Evolutionary conservation across 2,329 filamentous ascomycete species (phyloP), one percentile per base, ranked within the genome.

Genomic region (Metarhizium album): DNA sequence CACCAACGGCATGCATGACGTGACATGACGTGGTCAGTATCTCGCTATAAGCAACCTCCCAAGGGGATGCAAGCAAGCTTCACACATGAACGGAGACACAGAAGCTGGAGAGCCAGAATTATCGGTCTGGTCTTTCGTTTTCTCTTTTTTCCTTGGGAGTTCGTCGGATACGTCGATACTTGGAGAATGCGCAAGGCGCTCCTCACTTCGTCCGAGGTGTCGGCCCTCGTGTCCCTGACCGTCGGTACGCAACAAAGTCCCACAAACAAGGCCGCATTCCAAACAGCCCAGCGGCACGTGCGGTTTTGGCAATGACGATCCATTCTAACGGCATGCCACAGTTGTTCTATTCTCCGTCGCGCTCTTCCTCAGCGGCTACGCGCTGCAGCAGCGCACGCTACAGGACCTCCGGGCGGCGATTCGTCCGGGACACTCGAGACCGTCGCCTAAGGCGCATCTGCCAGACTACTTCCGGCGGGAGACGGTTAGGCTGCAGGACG

Each of bases 351-450:
- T 88, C 68, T 95, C 90, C 3, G 67, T 83, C 37, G 79, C 90
- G 4, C 81, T 96, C 24, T 96, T 96, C 66, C 74, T 95, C 31
- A 89, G 87, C 48, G 90, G 90, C 60, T 95, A 94, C 66, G 79
- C 83, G 3, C 77, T 95, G 49, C 90, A 96, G 62, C 90, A 96
- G 67, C 82, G 88, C 59, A 93, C 89, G 0, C 80, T 95, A 4
- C 79, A 78, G 55, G 84, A 84, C 59, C 76, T 96, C 31, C 86
- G 91, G 60, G 73, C 75, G 51, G 86, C 86, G 18, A 84, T 95
- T 60, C 77, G 76, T 57, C 68, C 68, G 4, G 61, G 62, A 47
- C 63, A 74, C 55, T 66, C 72, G 61, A 69, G 62, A 8, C 70
- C 73, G 5, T 70, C 70, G 1, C 74, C 74, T 5, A 71, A 73